Evolutionary conservation across 257 asterid genomes (phyloP), one percentile per base, ranked within the genome.

Genomic region (Euphrasia confusa): DNA sequence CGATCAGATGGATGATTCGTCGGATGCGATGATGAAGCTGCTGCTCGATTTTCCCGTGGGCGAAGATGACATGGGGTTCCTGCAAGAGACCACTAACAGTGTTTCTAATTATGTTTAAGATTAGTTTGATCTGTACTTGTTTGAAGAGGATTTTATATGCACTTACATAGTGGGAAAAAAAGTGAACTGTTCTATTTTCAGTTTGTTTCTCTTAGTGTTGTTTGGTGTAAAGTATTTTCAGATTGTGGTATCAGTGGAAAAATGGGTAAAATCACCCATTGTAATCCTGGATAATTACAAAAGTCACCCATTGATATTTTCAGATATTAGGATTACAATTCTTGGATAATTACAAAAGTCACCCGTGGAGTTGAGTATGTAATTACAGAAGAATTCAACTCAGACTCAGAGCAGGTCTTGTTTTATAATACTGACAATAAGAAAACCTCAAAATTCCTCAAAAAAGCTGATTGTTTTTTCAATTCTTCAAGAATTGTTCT

Each of bases 31-130:
- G 72, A 37, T 73, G 63, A 68, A 76, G 70, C 66, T 77, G 17
- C 50, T 73, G 27, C 75, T 78, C 1, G 95, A 81, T 58, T 73
- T 82, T 26, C 83, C 82, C 0, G 67, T 53, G 33, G 74, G 70
- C 12, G 71, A 55, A 4, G 45, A 72, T n/a, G 78, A 76, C 67
- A 72, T 76, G 80, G 88, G 72, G 11, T 77, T 76, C 56, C 73
- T 79, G 32, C 72, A 83, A 67, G 73, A 60, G 70, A 63, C 72
- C 5, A 9, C 10, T 3, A 24, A 18, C 21, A 52, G 59, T 17
- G 70, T 74, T 54, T 79, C 79, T 48, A 69, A 75, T 53, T 80
- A 70, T 67, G 60, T 71, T 47, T 9, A 53, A 59, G 59, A 67
- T 50, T 69, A 70, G 61, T 42, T 50, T 64, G 58, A 55, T 21